Base-by-base conservation (phyloP, 176 grass and related monocot genomes). In the Oryza meyeriana region DNA sequence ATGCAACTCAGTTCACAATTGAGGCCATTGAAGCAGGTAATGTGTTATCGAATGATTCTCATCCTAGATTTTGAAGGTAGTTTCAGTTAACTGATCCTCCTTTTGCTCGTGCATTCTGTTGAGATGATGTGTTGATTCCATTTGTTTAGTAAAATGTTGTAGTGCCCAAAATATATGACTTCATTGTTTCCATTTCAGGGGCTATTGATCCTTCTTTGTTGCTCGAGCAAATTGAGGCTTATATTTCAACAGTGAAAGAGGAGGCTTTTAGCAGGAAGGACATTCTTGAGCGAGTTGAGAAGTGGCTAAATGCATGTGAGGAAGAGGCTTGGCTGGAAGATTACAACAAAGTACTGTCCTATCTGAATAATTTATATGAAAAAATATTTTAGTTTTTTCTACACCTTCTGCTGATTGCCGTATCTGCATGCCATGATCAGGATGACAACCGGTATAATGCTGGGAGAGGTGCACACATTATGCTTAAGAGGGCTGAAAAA, bases 241-340 rank as follows among this genome's bases (percentile, higher is more conserved):
- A 85, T 42, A 87, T 91, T 31, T 12, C 88, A 47, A 57, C 81
- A 45, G 77, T 93, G 44, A 93, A 96, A 89, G 93, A 96, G 68
- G 93, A 93, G 57, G 88, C 90, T 47, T 90, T 90, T 77, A 90
- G 83, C 76, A 85, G 93, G 66, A 93, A 96, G 34, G 93, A 93
- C 79, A 92, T 95, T 47, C 88, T 95, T 61, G 93, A 95, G 80
- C 72, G 85, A 61, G 88, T 95, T 18, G 93, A 92, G 70, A 87
- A 77, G 85, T 95, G 93, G 90, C 66, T 89, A 66, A 78, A 78
- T 40, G 83, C 90, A 78, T 82, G 90, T 48, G 76, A 92, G 64
- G 90, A 95, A 66, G 93, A 95, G 88, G 64, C 79, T 75, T 95
- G 90, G 93, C 72, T 95, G 32, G 90, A 95, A 85, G 90, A 95